Evolutionary conservation across 768 basidiomycete species (phyloP).

Genomic region (Lactarius quietus): DNA sequence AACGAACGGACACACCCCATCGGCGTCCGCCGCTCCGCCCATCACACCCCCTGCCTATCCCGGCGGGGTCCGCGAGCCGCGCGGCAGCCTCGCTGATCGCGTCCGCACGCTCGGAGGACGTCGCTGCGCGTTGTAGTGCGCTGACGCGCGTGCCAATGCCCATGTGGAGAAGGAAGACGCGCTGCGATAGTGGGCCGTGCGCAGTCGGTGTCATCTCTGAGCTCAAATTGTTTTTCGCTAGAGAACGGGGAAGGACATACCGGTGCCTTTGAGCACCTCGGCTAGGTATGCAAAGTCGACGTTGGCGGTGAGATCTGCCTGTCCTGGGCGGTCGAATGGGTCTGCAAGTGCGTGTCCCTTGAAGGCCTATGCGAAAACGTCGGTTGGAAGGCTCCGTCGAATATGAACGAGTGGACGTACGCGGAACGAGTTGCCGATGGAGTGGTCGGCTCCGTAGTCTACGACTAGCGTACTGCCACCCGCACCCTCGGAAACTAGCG

Average conservation of each 20-base stretch:
- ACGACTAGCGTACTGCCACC: constrained; percentile 64
- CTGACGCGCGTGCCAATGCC: constrained; percentile 67
- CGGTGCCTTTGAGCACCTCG: constrained; percentile 66
- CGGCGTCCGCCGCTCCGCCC: constrained; percentile 9
- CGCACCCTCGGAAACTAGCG: constrained; percentile 37
- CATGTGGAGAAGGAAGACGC: constrained; percentile 72
- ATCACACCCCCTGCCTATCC: constrained; percentile 84
- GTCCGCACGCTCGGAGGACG: constrained; percentile 44
- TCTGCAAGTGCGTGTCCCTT: constrained; percentile 82
- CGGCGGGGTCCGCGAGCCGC: constrained; percentile 68
- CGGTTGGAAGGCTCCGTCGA: no score
- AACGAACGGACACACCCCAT: constrained; percentile 22
- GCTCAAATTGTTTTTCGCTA: neutral
- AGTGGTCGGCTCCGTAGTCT: constrained; percentile 81
- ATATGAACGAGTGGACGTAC: constrained; percentile 45
- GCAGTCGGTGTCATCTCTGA: constrained; percentile 35
- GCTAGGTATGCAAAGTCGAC: constrained; percentile 90
- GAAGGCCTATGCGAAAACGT: constrained; percentile 64
- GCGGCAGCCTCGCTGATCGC: constrained; percentile 58
- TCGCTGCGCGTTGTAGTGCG: constrained; percentile 51
- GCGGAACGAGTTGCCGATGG: constrained; percentile 71
- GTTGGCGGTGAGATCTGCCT: constrained; percentile 90
- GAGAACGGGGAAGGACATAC: constrained; percentile 39
- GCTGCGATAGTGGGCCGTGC: constrained; percentile 74
- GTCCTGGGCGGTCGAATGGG: constrained; percentile 79